Conservation (phyloP, 2,329 filamentous ascomycete species). For the Sporothrix phasma region DNA sequence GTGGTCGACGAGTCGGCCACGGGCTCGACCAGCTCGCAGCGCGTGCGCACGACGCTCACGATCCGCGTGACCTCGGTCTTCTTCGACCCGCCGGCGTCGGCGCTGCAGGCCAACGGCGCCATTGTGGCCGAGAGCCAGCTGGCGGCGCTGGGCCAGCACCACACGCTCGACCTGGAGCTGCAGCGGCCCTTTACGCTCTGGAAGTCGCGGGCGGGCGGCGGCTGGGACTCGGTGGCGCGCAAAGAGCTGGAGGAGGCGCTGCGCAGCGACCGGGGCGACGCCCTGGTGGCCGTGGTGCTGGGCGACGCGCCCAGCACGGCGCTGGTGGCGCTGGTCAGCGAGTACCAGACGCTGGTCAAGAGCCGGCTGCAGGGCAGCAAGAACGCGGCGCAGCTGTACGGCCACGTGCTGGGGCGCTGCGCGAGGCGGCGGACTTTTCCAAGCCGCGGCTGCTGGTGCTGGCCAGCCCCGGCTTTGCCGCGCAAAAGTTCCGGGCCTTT, state of each 20-base stretch:
- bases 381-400: conserved; percentile 68
- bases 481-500: conserved; percentile 68
- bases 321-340: conserved; percentile 73
- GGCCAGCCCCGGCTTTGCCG: conserved; percentile 82
- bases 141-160: conserved; percentile 45
- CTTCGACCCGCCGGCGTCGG: conserved; percentile 46
- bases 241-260: conserved; percentile 71
- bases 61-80: conserved; percentile 47
- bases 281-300: conserved; percentile 86
- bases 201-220: conserved; percentile 49
- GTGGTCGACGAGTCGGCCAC: conserved; percentile 38
- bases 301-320: conserved; percentile 62
- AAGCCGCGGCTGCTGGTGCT: conserved; percentile 65
- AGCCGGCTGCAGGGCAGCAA: conserved; percentile 59
- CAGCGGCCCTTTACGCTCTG: conserved; percentile 80
- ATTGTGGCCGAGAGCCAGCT: conserved; percentile 44
- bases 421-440: conserved; percentile 67
- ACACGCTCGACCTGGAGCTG: conserved; percentile 70
- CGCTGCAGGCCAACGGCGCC: conserved; percentile 46
- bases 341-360: conserved; percentile 67
- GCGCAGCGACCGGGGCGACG: conserved; percentile 67
- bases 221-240: conserved; percentile 80
- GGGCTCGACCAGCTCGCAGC: conserved; percentile 38
- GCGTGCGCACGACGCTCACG: conserved; percentile 48
- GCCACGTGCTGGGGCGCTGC: conserved; percentile 64